Evolutionary conservation across 2,329 filamentous ascomycete species (phyloP).

Genomic region (Cryphonectria nitschkei): DNA sequence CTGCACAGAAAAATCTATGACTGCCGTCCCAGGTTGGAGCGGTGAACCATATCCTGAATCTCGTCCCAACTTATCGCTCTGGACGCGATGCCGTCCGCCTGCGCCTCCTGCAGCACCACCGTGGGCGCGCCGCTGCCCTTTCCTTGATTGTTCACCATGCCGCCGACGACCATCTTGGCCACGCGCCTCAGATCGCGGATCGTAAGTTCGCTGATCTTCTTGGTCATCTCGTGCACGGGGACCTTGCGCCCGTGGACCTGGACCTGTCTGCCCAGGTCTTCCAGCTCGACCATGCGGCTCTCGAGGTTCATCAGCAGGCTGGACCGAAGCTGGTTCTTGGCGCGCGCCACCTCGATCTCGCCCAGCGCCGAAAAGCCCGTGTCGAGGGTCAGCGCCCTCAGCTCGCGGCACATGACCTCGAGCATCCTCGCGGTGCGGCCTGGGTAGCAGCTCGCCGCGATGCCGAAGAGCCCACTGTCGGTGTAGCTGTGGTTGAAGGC

Average conservation of each 20-base stretch:
- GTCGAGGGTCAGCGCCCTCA: constrained; percentile 76
- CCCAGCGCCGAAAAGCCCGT: constrained; percentile 74
- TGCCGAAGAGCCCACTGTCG: constrained; percentile 93
- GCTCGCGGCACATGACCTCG: constrained; percentile 91
- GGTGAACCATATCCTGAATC: constrained; percentile 83
- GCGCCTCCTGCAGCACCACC: constrained; percentile 90
- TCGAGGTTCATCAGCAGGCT: constrained; percentile 97
- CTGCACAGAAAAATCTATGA: neutral
- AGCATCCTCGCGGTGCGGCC: constrained; percentile 81
- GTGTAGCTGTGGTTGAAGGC: constrained; percentile 98
- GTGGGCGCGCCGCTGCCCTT: constrained; percentile 85
- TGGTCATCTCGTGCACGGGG: constrained; percentile 91
- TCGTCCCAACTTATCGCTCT: constrained; percentile 81
- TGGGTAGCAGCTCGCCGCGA: constrained; percentile 83
- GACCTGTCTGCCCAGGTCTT: constrained; percentile 92
- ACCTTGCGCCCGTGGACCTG: constrained; percentile 96
- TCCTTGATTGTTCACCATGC: constrained; percentile 74
- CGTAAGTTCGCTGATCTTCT: constrained; percentile 79
- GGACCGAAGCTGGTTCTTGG: constrained; percentile 94
- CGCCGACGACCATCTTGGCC: constrained; percentile 76
- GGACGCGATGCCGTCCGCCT: constrained; percentile 69
- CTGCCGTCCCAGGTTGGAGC: constrained; percentile 77
- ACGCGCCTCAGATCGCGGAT: constrained; percentile 81
- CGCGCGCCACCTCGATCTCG: constrained; percentile 79
- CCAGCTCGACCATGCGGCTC: constrained; percentile 94